Conservation (phyloP, 139 green algal species). For the Chlamydomonas incerta region DNA sequence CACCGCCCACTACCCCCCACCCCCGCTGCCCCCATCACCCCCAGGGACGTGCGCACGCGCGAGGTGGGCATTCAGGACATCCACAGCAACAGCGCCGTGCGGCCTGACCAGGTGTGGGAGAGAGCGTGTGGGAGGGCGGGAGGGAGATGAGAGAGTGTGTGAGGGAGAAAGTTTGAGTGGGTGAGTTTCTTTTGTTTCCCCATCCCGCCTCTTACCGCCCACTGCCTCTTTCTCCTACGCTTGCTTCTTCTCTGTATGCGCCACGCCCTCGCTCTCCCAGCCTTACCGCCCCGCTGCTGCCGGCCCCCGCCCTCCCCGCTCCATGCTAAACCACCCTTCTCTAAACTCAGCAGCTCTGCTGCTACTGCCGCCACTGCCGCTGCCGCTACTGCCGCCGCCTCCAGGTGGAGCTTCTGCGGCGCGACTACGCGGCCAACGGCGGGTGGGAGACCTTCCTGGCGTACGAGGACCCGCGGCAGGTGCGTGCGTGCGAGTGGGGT, state of each 20-base stretch:
- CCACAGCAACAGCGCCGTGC: slow-evolving; percentile 88
- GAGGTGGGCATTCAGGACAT: slow-evolving; percentile 98
- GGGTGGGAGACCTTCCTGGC: slow-evolving; percentile 98
- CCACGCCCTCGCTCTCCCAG: too few species aligned
- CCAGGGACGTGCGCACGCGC: slow-evolving; percentile 92
- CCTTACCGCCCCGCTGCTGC: too few species aligned
- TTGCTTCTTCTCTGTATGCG: too few species aligned
- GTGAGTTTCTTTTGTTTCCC: too few species aligned
- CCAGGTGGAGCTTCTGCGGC: slow-evolving; percentile 93
- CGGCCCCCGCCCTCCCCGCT: too few species aligned
- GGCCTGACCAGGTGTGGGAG: slow-evolving; percentile 21
- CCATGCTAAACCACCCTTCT: too few species aligned
- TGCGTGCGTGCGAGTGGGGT: neutral
- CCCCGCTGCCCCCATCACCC: neutral
- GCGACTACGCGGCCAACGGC: slow-evolving; percentile 95
- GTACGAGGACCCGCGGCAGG: slow-evolving; percentile 89
- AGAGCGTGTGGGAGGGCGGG: neutral
- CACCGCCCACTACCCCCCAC: neutral
- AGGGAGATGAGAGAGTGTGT: neutral
- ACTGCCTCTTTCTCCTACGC: too few species aligned
- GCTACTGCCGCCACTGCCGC: too few species aligned
- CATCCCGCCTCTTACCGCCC: too few species aligned
- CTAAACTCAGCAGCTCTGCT: too few species aligned
- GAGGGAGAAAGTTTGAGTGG: too few species aligned
- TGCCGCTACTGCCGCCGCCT: neutral